phyloP scores from a whole-genome alignment of 257 asterid species.

The Solanum ossicruentum region DNA sequence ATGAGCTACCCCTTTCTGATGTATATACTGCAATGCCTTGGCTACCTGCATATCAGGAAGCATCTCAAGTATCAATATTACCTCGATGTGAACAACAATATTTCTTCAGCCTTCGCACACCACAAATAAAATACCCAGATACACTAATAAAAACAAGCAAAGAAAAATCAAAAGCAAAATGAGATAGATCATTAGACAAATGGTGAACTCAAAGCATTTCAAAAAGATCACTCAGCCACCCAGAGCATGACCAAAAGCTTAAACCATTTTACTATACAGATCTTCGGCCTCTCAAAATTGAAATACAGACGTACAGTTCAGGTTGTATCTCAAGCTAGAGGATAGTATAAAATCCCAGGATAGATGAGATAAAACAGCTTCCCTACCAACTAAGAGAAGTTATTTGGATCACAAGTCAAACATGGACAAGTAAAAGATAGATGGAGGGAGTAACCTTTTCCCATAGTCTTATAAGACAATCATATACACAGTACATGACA shows the following conservation, averaged over 20 bases:
- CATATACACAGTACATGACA: neutral
- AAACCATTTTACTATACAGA: neutral
- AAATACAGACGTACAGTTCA: neutral
- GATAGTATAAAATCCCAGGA: neutral
- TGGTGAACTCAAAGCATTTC: neutral
- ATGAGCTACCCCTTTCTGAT: constrained; percentile 70
- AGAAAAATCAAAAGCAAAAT: neutral
- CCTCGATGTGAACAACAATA: neutral
- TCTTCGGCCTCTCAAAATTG: neutral
- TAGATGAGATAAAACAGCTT: neutral
- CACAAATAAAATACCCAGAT: neutral
- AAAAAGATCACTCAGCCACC: neutral
- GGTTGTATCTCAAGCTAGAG: neutral
- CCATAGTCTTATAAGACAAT: neutral
- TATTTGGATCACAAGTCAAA: neutral
- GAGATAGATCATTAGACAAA: neutral
- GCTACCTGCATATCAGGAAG: constrained; percentile 46
- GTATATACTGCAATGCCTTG: constrained; percentile 71
- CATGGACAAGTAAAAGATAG: too few species aligned
- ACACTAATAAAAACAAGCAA: neutral
- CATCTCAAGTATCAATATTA: neutral
- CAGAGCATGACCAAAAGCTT: neutral
- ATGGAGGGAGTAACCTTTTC: neutral
- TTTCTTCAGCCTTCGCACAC: neutral
- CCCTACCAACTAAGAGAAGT: neutral